These are phyloP conservation scores for Arthromyces matolae DNA, from an alignment of 768 basidiomycete species.

Conservation along the genomic window DNA sequence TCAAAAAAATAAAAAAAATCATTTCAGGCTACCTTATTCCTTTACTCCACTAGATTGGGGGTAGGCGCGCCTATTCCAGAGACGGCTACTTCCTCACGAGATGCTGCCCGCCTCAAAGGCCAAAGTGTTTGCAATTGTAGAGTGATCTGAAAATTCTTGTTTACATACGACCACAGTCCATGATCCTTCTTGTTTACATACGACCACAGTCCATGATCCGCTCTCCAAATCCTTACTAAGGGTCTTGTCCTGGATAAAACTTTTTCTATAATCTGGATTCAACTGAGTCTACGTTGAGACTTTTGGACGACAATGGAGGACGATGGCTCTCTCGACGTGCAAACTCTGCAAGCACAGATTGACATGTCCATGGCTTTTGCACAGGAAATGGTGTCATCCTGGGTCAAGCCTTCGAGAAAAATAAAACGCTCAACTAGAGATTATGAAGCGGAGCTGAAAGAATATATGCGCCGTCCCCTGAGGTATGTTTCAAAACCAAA, in stretches of 20 bases:
- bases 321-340: constrained; percentile 60
- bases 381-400: constrained; percentile 69
- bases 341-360: constrained; percentile 76
- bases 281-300: background rate
- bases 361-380: constrained; percentile 77
- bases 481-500: constrained; percentile 49
- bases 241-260: too few relatives aligned
- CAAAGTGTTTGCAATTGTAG: constrained; percentile 48
- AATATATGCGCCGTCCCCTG: constrained; percentile 65
- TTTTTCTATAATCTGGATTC: too few relatives aligned
- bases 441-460: constrained; percentile 55
- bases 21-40: constrained; percentile 4
- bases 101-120: constrained; percentile 59
- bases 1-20: constrained; percentile 2
- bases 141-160: too few relatives aligned
- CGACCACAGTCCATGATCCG: too few relatives aligned
- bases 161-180: too few relatives aligned
- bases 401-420: constrained; percentile 59
- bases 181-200: too few relatives aligned
- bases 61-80: constrained; percentile 67
- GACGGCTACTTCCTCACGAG: constrained; percentile 40
- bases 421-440: constrained; percentile 34
- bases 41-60: constrained; percentile 50
- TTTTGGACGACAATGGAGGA: constrained; percentile 25
- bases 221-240: too few relatives aligned